phyloP scores from a whole-genome alignment of 331 rosid species.

The Quercus lobata region DNA sequence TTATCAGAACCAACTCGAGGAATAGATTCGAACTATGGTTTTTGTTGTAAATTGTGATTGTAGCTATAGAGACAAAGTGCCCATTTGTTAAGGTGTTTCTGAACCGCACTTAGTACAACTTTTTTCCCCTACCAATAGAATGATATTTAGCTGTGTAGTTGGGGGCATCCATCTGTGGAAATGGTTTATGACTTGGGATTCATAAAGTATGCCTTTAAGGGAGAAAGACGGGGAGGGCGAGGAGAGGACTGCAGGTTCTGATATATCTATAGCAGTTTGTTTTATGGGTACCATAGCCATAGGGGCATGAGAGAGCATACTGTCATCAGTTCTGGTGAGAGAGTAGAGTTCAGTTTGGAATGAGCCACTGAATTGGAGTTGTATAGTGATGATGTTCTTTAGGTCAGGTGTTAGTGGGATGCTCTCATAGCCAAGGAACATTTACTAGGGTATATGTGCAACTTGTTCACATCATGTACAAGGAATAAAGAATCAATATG shows the following conservation, averaged over 20 bases:
- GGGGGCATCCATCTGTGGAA: not conserved
- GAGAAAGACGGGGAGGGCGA: not conserved
- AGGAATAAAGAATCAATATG: no score
- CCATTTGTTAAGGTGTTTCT: no score
- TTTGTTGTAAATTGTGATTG: not conserved
- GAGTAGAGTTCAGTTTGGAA: not conserved
- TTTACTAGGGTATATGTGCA: no score
- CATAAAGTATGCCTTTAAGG: not conserved
- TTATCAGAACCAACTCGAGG: not conserved
- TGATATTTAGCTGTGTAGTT: not conserved
- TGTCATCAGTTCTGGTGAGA: not conserved
- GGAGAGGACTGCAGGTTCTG: not conserved
- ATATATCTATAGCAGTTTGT: not conserved
- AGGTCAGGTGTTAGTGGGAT: not conserved
- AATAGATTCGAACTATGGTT: not conserved
- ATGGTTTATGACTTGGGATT: not conserved
- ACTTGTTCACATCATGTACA: no score
- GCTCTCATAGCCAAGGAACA: no score
- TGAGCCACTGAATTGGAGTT: not conserved
- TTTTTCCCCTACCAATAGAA: not conserved
- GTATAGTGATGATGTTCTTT: not conserved
- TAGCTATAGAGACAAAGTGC: not conserved
- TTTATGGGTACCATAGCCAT: not conserved
- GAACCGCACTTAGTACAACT: fast-evolving
- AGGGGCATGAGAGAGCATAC: not conserved